Percentiles rank a stretch among this genome's conserved stretches.
phyloP scores from a whole-genome alignment of 169 alveolate species.

The Miamiensis avidus region DNA sequence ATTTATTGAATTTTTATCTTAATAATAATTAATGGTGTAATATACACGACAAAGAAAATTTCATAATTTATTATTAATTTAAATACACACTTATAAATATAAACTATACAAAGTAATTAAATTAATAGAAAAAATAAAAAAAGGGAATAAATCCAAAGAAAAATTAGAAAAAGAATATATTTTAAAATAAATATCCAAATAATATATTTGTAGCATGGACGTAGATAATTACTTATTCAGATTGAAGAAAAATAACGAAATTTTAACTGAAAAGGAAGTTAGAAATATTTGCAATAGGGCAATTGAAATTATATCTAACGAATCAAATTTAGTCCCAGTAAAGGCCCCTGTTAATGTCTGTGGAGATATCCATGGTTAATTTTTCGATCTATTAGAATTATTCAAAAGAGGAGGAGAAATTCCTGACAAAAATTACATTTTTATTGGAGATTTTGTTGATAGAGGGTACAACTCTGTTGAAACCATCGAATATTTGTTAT shows the following conservation, averaged over 20 bases:
- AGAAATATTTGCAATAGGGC: slow-evolving; percentile 75
- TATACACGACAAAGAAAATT: too few relatives aligned
- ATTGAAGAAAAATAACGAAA: neutral
- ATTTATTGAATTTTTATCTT: too few relatives aligned
- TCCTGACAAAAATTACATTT: slow-evolving; percentile 68
- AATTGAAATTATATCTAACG: slow-evolving; percentile 78
- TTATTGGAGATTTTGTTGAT: slow-evolving; percentile 86
- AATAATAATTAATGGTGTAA: too few relatives aligned
- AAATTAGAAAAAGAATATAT: too few relatives aligned
- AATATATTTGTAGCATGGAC: too few relatives aligned
- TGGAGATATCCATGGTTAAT: slow-evolving; percentile 88
- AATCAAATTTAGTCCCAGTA: slow-evolving; percentile 80
- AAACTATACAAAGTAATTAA: too few relatives aligned
- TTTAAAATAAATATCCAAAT: too few relatives aligned
- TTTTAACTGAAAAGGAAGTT: slow-evolving; percentile 74
- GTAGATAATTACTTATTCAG: neutral
- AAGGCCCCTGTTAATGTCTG: slow-evolving; percentile 86
- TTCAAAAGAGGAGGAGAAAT: slow-evolving; percentile 79
- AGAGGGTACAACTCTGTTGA: slow-evolving; percentile 83
- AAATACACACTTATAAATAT: too few relatives aligned
- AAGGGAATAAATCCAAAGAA: too few relatives aligned
- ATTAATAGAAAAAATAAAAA: too few relatives aligned
- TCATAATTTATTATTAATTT: too few relatives aligned
- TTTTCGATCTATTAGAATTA: slow-evolving; percentile 74
- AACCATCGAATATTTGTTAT: slow-evolving; percentile 66